phyloP scores from a whole-genome alignment of 108 stramenopile species.

The Cyclotella choctawhatcheeana region DNA sequence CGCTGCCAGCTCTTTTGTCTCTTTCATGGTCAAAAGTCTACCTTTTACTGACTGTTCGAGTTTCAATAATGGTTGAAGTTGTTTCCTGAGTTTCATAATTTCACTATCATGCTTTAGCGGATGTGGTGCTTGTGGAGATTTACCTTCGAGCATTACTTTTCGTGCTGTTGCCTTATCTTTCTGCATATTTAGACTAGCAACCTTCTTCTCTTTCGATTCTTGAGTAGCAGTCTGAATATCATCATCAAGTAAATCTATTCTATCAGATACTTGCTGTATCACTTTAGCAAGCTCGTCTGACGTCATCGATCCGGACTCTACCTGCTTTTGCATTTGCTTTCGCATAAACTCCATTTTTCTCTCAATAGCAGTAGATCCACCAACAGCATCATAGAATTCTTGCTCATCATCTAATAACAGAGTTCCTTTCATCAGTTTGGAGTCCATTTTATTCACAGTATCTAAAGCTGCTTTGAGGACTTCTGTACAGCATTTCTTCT shows the following conservation, averaged over 20 bases:
- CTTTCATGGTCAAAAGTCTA: conserved; percentile 70
- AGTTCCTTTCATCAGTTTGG: conserved; percentile 80
- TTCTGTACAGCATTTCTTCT: conserved; percentile 76
- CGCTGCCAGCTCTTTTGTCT: conserved; percentile 67
- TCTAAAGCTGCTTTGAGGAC: conserved; percentile 52
- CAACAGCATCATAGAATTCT: conserved; percentile 79
- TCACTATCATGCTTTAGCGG: conserved; percentile 65
- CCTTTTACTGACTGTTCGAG: conserved; percentile 74
- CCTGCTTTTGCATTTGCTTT: conserved; percentile 60
- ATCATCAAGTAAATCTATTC: conserved; percentile 47
- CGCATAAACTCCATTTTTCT: conserved; percentile 66
- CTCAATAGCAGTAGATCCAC: conserved; percentile 49
- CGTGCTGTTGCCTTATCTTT: conserved; percentile 69
- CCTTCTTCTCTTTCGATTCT: conserved; percentile 63
- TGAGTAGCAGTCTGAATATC: conserved; percentile 68
- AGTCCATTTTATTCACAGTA: conserved; percentile 64
- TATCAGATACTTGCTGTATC: conserved; percentile 65
- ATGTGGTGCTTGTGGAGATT: conserved; percentile 50
- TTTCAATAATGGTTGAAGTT: conserved; percentile 64
- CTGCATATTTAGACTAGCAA: conserved; percentile 54
- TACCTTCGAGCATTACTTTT: conserved; percentile 55
- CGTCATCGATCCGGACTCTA: conserved; percentile 46
- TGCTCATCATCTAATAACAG: conserved; percentile 79
- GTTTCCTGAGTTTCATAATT: conserved; percentile 60
- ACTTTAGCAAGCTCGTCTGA: conserved; percentile 65